phyloP scores from a whole-genome alignment of 345 rosid species.

The Abelmoschus esculentus region DNA sequence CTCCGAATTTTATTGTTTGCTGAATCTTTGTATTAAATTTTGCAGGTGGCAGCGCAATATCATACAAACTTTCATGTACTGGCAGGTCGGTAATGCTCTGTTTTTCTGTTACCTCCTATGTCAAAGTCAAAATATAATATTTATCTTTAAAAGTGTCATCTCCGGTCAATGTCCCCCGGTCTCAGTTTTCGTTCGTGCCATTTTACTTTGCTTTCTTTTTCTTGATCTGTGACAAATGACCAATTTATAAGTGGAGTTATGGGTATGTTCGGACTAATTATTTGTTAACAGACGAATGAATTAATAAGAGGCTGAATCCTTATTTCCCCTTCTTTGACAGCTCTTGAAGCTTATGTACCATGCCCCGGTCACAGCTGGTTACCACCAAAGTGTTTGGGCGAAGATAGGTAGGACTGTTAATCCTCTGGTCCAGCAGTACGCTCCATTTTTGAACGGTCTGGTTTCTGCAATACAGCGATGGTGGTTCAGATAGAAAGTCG shows the following conservation, averaged over 20 bases:
- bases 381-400: constrained; percentile 86
- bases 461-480: constrained; percentile 68
- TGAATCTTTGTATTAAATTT: background rate
- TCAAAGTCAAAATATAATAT: background rate
- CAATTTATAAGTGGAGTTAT: background rate
- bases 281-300: background rate
- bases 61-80: constrained; percentile 90
- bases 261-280: background rate
- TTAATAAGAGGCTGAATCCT: background rate
- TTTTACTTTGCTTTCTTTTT: background rate
- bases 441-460: constrained; percentile 70
- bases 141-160: no score
- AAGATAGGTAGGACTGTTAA: constrained; percentile 56
- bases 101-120: background rate
- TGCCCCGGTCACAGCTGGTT: constrained; percentile 77
- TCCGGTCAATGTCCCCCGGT: background rate
- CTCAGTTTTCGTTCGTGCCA: no score
- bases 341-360: constrained; percentile 84
- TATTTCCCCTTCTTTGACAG: background rate
- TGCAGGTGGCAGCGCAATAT: constrained; percentile 97
- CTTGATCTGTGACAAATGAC: background rate
- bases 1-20: background rate
- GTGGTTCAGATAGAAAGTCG: constrained; percentile 63
- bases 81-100: constrained; percentile 64
- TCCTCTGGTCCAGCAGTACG: constrained; percentile 56